These are phyloP conservation scores for Pseudocercospora ulei DNA, from an alignment of 2,329 filamentous ascomycete species.

Conservation along the genomic window DNA sequence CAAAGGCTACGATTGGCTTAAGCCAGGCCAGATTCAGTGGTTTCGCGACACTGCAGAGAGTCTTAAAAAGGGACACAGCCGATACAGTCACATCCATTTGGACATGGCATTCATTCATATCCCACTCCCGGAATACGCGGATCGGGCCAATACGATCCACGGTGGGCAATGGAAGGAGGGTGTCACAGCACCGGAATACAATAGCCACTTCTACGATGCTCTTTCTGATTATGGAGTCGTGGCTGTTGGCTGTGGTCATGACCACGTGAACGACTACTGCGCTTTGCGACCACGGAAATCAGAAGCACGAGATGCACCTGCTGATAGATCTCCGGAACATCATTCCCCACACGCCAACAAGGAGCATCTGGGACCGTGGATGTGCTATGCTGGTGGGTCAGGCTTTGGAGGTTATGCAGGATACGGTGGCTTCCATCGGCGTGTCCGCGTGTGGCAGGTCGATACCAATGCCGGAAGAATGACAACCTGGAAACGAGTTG, in stretches of 20 bases:
- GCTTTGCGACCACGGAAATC: constrained; percentile 46
- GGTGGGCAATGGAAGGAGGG: constrained; percentile 70
- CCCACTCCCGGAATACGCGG: constrained; percentile 77
- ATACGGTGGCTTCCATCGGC: constrained; percentile 73
- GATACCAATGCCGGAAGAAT: constrained; percentile 86
- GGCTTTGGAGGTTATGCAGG: constrained; percentile 94
- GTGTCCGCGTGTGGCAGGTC: constrained; percentile 81
- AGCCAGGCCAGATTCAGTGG: constrained; percentile 88
- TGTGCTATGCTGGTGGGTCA: constrained; percentile 90
- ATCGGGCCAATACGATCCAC: constrained; percentile 45
- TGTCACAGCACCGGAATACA: constrained; percentile 79
- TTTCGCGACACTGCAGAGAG: constrained; percentile 68
- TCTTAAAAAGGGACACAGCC: constrained; percentile 56
- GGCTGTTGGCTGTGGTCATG: constrained; percentile 85
- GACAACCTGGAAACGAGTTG: constrained; percentile 82
- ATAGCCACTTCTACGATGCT: constrained; percentile 85
- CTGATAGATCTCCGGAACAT: constrained; percentile 6
- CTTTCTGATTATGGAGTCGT: constrained; percentile 75
- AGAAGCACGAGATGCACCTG: constrained; percentile 9
- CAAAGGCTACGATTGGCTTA: constrained; percentile 95
- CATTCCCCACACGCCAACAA: constrained; percentile 15
- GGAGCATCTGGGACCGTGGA: constrained; percentile 55
- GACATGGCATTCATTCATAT: constrained; percentile 97
- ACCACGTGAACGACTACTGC: constrained; percentile 97
- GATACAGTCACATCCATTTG: constrained; percentile 87